A percentile compares a stretch with the other conserved stretches of the same genome.
Evolutionary conservation across 1,284 basidiomycete genomes (phyloP).

Genomic region (Puccinia polysora): DNA sequence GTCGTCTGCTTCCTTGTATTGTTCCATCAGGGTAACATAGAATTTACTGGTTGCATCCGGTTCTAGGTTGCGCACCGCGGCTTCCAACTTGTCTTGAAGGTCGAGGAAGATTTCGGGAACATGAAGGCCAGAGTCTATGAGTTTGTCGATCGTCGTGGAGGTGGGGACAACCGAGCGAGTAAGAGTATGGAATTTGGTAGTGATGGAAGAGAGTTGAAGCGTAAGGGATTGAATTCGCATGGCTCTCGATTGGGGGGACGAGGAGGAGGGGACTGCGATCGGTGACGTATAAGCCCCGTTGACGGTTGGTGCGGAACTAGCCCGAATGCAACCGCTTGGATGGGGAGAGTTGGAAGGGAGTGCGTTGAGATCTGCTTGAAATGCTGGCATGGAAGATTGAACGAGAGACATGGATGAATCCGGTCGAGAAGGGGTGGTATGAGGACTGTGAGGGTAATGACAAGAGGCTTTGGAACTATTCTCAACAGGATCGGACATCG

Average conservation of each 20-base stretch:
- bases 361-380: not conserved
- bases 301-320: not conserved
- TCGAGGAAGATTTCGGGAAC: conserved; percentile 39
- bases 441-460: not conserved
- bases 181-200: conserved; percentile 30
- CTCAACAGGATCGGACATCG: conserved; percentile 3
- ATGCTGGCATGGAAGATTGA: not conserved
- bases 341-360: not conserved
- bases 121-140: conserved; percentile 34
- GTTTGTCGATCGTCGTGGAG: conserved; percentile 30
- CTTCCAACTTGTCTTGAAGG: conserved; percentile 35
- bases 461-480: conserved; percentile 2
- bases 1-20: conserved; percentile 40
- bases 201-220: conserved; percentile 37
- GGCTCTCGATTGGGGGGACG: conserved; percentile 32
- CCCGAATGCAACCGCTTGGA: conserved; percentile 3
- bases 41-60: conserved; percentile 19
- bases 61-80: conserved; percentile 9
- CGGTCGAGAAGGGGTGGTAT: not conserved
- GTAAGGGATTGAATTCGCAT: conserved; percentile 40
- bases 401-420: not conserved
- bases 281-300: not conserved
- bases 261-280: conserved; percentile 6
- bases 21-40: conserved; percentile 22
- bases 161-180: conserved; percentile 28